These are phyloP conservation scores for Euphorbia schlechtendalii DNA, from an alignment of 441 rosid genomes.

Conservation along the genomic window DNA sequence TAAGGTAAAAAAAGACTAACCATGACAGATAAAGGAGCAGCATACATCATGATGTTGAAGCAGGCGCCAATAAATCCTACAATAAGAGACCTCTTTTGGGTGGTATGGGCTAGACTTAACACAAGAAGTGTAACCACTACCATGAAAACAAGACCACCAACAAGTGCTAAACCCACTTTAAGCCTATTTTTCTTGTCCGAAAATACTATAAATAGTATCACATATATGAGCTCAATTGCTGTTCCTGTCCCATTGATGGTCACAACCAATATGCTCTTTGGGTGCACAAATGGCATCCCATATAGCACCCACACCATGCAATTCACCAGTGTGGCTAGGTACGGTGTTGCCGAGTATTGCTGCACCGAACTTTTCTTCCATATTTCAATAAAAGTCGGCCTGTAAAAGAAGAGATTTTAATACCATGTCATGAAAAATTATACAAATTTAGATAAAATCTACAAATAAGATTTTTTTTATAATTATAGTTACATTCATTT, in stretches of 20 bases:
- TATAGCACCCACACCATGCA: conserved; percentile 80
- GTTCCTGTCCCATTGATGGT: conserved; percentile 73
- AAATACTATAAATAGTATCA: conserved; percentile 39
- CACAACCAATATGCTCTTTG: conserved; percentile 54
- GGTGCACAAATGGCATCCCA: conserved; percentile 75
- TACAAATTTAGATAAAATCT: background rate
- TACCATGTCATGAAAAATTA: too few relatives aligned
- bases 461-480: too few relatives aligned
- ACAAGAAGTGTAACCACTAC: conserved; percentile 27
- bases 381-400: conserved; percentile 73
- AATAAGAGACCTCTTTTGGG: conserved; percentile 36
- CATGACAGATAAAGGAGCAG: conserved; percentile 79
- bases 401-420: conserved; percentile 17
- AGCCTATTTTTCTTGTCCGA: conserved; percentile 38
- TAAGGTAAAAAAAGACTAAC: conserved; percentile 27
- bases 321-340: conserved; percentile 68
- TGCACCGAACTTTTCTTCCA: conserved; percentile 71
- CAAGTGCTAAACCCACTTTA: conserved; percentile 21
- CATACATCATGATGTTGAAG: conserved; percentile 76
- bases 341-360: conserved; percentile 68
- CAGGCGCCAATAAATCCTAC: conserved; percentile 56
- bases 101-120: conserved; percentile 43
- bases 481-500: too few relatives aligned
- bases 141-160: conserved; percentile 38
- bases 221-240: conserved; percentile 45